These are phyloP conservation scores for Eremomyces bilateralis DNA, from an alignment of 495 filamentous ascomycete genomes.

Conservation along the genomic window DNA sequence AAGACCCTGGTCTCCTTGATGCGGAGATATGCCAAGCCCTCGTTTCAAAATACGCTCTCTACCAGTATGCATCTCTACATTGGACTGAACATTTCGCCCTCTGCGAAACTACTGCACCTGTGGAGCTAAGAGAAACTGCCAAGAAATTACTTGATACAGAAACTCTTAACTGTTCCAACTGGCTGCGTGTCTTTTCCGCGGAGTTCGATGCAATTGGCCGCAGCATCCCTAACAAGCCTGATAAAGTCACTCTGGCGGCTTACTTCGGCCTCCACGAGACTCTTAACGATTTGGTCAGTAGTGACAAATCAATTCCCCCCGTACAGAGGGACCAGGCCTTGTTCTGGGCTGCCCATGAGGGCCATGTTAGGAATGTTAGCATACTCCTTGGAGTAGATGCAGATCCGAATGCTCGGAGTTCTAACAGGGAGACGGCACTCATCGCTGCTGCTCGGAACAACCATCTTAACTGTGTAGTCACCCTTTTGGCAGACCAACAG, in stretches of 20 bases:
- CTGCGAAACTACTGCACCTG: constrained; percentile 5
- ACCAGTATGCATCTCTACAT: constrained; percentile 7
- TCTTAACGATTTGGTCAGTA: constrained; percentile 2
- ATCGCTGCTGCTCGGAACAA: too few relatives aligned
- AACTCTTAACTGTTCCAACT: constrained; percentile 4
- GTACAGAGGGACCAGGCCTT: constrained; percentile 5
- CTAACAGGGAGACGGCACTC: too few relatives aligned
- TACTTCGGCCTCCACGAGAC: constrained; percentile 3
- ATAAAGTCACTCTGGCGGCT: constrained; percentile 4
- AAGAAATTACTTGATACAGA: background rate
- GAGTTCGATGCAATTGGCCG: constrained; percentile 5
- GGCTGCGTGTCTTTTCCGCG: constrained; percentile 5
- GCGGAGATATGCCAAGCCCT: constrained; percentile 3
- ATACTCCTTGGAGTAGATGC: too few relatives aligned
- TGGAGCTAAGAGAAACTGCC: constrained; percentile 2
- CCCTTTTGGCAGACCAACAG: too few relatives aligned
- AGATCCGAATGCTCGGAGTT: too few relatives aligned
- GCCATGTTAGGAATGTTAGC: too few relatives aligned
- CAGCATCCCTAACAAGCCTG: too few relatives aligned
- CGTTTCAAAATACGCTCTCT: constrained; percentile 3
- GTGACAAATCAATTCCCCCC: background rate
- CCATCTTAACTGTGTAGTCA: too few relatives aligned
- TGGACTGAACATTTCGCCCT: constrained; percentile 6
- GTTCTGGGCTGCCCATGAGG: too few relatives aligned
- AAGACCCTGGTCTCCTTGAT: constrained; percentile 2